Conservation (phyloP, 2,329 filamentous ascomycete species). For the Endothia cerciana region DNA sequence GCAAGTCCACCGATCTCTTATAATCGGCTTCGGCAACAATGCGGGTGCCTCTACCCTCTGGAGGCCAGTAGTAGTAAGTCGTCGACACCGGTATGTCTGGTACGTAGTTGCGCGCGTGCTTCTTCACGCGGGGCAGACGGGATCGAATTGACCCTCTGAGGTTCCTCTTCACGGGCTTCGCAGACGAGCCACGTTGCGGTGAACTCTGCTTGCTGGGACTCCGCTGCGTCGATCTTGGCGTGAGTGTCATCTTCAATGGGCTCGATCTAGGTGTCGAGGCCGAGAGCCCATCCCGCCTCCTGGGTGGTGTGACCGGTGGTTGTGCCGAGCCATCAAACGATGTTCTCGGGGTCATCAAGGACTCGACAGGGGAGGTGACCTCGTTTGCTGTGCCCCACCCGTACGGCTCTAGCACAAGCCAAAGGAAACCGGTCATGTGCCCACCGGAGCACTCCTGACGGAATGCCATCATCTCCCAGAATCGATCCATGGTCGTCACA, state of each 20-base stretch:
- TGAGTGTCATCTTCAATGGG: conserved; percentile 32
- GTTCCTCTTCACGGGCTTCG: conserved; percentile 51
- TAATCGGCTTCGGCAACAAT: conserved; percentile 68
- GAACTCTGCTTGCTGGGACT: conserved; percentile 33
- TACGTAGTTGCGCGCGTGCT: conserved; percentile 54
- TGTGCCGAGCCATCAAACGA: conserved; percentile 35
- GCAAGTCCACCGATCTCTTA: conserved; percentile 68
- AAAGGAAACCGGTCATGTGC: conserved; percentile 89
- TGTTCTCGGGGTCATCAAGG: conserved; percentile 36
- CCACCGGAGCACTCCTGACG: conserved; percentile 95
- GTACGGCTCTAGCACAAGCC: conserved; percentile 77
- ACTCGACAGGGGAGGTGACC: conserved; percentile 23
- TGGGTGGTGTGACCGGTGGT: conserved; percentile 39
- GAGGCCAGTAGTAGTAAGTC: conserved; percentile 69
- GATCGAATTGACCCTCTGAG: conserved; percentile 65
- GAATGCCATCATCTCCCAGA: conserved; percentile 99
- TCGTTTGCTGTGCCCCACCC: conserved; percentile 20
- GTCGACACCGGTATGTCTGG: conserved; percentile 56
- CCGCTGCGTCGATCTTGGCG: conserved; percentile 40
- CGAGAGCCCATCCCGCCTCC: conserved; percentile 30
- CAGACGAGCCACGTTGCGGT: conserved; percentile 20
- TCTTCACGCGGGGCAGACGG: conserved; percentile 69
- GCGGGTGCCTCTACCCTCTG: conserved; percentile 62
- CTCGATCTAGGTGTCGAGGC: conserved; percentile 34
- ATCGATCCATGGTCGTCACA: conserved; percentile 82